Base-by-base conservation (phyloP, 495 filamentous ascomycete genomes). In the Lichina pygmaea region DNA sequence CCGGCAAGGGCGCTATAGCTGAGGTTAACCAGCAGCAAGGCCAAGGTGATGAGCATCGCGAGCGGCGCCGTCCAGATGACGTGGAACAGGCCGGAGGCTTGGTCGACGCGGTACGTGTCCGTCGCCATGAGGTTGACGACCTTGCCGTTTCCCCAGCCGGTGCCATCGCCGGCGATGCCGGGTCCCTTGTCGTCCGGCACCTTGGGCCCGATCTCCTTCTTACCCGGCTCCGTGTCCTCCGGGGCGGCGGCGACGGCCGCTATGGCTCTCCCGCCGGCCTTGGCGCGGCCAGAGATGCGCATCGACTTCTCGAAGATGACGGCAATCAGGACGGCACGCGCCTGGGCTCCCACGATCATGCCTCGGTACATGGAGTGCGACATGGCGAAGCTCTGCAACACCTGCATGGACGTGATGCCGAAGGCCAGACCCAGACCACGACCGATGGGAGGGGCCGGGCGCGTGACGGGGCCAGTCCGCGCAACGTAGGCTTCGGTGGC, bases 321-420 rank as follows among this genome's bases (percentile, higher is more conserved):
- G 38, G 72, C 70, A 46, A 86, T 80, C 17, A 91, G 58, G 6
- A 76, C 78, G 0, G 73, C 80, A 44, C 83, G 68, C 6, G 71
- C 58, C 60, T 86, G 78, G 0, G 76, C 82, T 45, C 82, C 82
- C 17, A 83, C 70, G 55, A 83, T 73, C 67, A 83, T 79, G 11
- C 81, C 78, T 12, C 71, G 70, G 52, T 81, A 91, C 46, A 89
- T 73, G 57, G 82, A 86, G 47, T 91, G 82, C 50, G 78, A 84
- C 11, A 68, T 78, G 34, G 71, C 69, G 47, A 86, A 51, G 53
- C 75, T 80, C 55, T 81, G 75, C 17, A 76, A 39, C 8, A 75
- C 60, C 58, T 89, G 81, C 77, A 89, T 85, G 32, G 62, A 49
- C 8, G 77, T 75, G 39, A 91, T 77, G 24, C 77, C 82, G 41